These are phyloP conservation scores for Arthroderma uncinatum DNA, from an alignment of 2,329 filamentous ascomycete genomes.

Conservation along the genomic window DNA sequence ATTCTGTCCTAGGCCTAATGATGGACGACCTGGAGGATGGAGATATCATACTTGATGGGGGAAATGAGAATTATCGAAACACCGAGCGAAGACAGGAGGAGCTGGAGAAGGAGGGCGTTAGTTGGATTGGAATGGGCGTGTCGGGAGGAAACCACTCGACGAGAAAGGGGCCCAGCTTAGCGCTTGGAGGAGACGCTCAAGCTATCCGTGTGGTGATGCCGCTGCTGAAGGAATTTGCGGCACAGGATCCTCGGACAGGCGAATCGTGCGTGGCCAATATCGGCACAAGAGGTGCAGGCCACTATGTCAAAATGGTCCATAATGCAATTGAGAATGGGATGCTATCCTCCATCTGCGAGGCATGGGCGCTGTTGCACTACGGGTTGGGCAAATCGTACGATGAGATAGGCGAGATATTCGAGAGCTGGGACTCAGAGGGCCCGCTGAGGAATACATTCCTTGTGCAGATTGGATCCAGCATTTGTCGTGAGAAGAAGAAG, in stretches of 20 bases:
- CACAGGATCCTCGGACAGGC: slow-evolving; percentile 47
- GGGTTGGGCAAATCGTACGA: slow-evolving; percentile 49
- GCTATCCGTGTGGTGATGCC: slow-evolving; percentile 50
- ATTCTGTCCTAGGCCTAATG: slow-evolving; percentile 30
- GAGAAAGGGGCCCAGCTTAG: slow-evolving; percentile 55
- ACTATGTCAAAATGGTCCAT: slow-evolving; percentile 67
- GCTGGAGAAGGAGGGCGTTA: slow-evolving; percentile 46
- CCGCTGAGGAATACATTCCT: slow-evolving; percentile 52
- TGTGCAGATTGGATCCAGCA: slow-evolving; percentile 51
- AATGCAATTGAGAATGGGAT: slow-evolving; percentile 65
- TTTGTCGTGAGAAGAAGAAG: slow-evolving; percentile 43
- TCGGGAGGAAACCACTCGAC: slow-evolving; percentile 60
- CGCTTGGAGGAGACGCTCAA: slow-evolving; percentile 50
- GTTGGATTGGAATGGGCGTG: slow-evolving; percentile 57
- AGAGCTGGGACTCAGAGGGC: slow-evolving; percentile 49
- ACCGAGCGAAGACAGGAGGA: slow-evolving; percentile 53
- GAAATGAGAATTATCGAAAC: slow-evolving; percentile 55
- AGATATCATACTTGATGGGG: slow-evolving; percentile 58
- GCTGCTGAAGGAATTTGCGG: slow-evolving; percentile 49
- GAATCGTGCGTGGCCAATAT: slow-evolving; percentile 50
- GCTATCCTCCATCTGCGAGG: slow-evolving; percentile 53
- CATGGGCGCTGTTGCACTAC: slow-evolving; percentile 52
- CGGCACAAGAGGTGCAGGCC: slow-evolving; percentile 53
- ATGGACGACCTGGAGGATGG: slow-evolving; percentile 44
- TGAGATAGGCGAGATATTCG: slow-evolving; percentile 50